Evolutionary conservation across 2,329 filamentous ascomycete genomes (phyloP).

Genomic region (Sporothrix protearum): DNA sequence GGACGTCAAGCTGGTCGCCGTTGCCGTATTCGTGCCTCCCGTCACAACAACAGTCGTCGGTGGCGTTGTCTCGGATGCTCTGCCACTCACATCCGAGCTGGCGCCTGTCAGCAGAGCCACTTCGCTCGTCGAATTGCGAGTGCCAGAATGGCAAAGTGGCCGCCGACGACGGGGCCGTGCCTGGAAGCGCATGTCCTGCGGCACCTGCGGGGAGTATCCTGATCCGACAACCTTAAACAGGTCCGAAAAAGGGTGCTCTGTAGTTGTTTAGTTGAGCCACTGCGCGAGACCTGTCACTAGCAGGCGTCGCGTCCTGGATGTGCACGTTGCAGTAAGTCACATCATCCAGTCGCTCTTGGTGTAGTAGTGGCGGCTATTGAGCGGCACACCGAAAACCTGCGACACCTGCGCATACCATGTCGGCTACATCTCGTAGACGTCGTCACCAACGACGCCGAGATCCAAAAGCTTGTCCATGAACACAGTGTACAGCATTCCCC

Average conservation of each 20-base stretch:
- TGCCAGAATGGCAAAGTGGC: constrained; percentile 66
- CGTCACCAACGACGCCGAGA: constrained; percentile 57
- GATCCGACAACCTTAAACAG: constrained; percentile 62
- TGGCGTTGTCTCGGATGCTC: background rate
- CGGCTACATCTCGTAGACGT: constrained; percentile 36
- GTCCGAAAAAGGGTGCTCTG: constrained; percentile 62
- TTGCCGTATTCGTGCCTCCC: constrained; percentile 53
- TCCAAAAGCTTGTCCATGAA: constrained; percentile 62
- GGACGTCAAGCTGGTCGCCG: constrained; percentile 40
- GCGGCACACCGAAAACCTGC: constrained; percentile 66
- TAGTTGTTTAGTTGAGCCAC: constrained; percentile 67
- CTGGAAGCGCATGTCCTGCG: constrained; percentile 58
- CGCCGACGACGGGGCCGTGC: constrained; percentile 70
- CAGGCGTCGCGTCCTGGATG: constrained; percentile 51
- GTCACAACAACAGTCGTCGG: constrained; percentile 5
- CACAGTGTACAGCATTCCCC: constrained; percentile 63
- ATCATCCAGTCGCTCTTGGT: constrained; percentile 75
- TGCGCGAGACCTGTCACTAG: constrained; percentile 61
- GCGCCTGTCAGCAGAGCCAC: constrained; percentile 4
- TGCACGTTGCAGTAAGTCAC: constrained; percentile 64
- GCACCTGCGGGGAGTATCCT: constrained; percentile 50
- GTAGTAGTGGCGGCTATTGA: constrained; percentile 67
- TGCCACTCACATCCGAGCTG: background rate
- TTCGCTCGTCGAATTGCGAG: constrained; percentile 36
- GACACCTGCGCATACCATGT: constrained; percentile 48